These are phyloP conservation scores for Brachypodium distachyon DNA, from an alignment of 202 grass and related monocot species.

Conservation along the genomic window DNA sequence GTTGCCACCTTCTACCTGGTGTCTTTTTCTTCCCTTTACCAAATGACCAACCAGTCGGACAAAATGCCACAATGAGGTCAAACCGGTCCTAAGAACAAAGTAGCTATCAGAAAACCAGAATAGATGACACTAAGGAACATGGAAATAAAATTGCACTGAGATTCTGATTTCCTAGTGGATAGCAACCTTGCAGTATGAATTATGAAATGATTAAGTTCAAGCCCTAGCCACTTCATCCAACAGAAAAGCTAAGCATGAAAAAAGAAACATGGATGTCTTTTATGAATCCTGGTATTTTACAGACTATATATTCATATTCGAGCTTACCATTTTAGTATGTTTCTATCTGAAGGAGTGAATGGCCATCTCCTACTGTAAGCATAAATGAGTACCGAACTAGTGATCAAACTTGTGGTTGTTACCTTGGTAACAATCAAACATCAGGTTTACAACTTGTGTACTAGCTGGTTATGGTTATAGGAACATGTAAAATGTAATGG, in stretches of 20 bases:
- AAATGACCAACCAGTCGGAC: constrained; percentile 89
- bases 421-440: not conserved
- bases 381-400: not conserved
- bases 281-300: not conserved
- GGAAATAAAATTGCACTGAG: not conserved
- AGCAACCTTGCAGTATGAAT: not conserved
- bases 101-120: constrained; percentile 28
- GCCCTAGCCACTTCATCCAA: not conserved
- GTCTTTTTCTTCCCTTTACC: constrained; percentile 85
- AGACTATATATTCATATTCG: not conserved
- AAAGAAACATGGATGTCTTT: not conserved
- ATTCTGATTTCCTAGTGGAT: not conserved
- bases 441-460: not conserved
- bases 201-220: not conserved
- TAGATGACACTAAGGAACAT: not conserved
- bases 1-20: constrained; percentile 75
- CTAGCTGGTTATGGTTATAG: not conserved
- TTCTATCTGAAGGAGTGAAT: not conserved
- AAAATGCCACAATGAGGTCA: constrained; percentile 91
- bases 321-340: not conserved
- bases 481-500: not conserved
- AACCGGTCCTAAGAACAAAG: constrained; percentile 45
- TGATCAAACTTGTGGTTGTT: not conserved
- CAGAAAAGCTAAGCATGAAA: not conserved
- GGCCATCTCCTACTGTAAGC: not conserved